Base-by-base conservation (phyloP, 768 basidiomycete genomes). In the Rubroboletus pulcherrimus region DNA sequence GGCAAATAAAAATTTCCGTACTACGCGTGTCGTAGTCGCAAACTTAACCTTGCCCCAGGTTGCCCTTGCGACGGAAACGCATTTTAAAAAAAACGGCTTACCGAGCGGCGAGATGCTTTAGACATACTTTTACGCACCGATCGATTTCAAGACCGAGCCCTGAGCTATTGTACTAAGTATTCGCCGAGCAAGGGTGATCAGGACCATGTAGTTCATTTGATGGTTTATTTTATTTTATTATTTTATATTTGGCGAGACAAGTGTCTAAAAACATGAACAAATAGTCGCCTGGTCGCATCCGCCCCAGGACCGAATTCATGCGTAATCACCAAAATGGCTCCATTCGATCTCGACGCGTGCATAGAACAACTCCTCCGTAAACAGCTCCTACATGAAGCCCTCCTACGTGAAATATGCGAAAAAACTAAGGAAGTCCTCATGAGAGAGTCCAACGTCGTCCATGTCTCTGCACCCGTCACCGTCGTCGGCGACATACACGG, bases 401-500 rank as follows among this genome's bases (percentile, higher is more conserved):
- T 98, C 29, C 73, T 99, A 42, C 87, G 94, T 49, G 96, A 99
- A 79, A 98, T 99, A 82, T 98, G 97, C 79, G 96, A 97, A 68
- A 98, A 98, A 76, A 97, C 96, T 15, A 99, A 98, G 71, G 97
- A 99, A 70, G 93, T 99, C 0, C 86, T 99, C 54, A 98, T 98
- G 97, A 80, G 93, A 58, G 97, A 99, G 76, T 93, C 91, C 56
- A 99, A 99, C 67, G 97, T 99, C 55, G 94, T 98, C 7, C 97
- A 98, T 67, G 89, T 99, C 62, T 89, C 85, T 59, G 90, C 96
- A 5, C 97, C 97, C 19, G 93, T 98, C 35, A 99, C 97, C 1
- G 97, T 99, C 30, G 97, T 98, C 38, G 97, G 97, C 49, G 97
- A 99, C 71, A 98, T 99, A 47, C 97, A 99, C 71, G 97, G 94